These are phyloP conservation scores for Phyllosticta paracitricarpa DNA, from an alignment of 2,329 filamentous ascomycete species.

Conservation along the genomic window DNA sequence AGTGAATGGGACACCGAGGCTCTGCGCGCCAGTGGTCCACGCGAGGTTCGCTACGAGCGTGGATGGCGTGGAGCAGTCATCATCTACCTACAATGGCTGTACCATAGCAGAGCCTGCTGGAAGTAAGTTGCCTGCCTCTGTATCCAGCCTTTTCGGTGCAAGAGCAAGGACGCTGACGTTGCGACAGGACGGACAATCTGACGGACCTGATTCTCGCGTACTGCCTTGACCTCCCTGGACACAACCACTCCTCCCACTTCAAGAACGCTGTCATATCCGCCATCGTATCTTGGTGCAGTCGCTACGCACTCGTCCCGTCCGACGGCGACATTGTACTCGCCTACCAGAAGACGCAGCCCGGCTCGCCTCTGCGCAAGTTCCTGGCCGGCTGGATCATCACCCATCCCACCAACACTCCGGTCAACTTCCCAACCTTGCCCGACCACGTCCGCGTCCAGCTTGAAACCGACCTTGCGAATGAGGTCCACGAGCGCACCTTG, in stretches of 20 bases:
- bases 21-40: not conserved
- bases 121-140: not conserved
- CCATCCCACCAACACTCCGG: not conserved
- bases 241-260: not conserved
- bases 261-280: not conserved
- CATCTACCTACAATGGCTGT: constrained; percentile 5
- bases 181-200: not conserved
- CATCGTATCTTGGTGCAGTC: not conserved
- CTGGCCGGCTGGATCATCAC: not conserved
- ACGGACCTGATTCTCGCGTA: constrained; percentile 4
- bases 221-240: not conserved
- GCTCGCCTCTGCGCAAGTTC: not conserved
- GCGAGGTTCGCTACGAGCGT: not conserved
- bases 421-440: not conserved
- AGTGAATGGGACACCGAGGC: no score
- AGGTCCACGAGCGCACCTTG: not conserved
- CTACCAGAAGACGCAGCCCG: not conserved
- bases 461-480: not conserved
- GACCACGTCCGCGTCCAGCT: not conserved
- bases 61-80: not conserved
- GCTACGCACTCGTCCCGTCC: not conserved
- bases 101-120: not conserved
- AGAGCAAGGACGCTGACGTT: not conserved
- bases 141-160: not conserved
- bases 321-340: not conserved